phyloP scores from a whole-genome alignment of 345 rosid species.

The Murraya koenigii region DNA sequence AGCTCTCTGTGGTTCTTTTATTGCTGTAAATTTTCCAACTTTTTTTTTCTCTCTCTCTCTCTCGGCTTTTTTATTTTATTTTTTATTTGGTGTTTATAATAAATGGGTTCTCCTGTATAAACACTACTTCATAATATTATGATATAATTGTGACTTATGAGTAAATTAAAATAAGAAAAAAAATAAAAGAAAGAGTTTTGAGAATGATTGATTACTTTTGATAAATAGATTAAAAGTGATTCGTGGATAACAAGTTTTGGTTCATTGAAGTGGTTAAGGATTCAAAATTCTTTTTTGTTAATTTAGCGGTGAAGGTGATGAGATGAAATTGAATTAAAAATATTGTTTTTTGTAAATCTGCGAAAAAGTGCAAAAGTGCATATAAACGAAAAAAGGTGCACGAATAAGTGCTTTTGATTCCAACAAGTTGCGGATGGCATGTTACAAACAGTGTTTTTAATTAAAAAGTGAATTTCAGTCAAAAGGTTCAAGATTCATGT shows the following conservation, averaged over 20 bases:
- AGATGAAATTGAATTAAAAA: background rate
- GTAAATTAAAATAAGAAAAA: background rate
- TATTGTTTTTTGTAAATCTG: background rate
- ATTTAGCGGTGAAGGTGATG: background rate
- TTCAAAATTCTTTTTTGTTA: too few relatives aligned
- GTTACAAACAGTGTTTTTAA: background rate
- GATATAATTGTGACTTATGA: background rate
- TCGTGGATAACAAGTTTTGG: background rate
- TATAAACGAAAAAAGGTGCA: too few relatives aligned
- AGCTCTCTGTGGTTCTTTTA: background rate
- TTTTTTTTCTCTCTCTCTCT: background rate
- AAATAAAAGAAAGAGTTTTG: background rate
- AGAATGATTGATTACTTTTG: background rate
- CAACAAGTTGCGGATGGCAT: background rate
- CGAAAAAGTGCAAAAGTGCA: background rate
- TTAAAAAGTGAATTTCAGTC: background rate
- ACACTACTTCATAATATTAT: background rate
- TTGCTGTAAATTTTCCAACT: slow-evolving; percentile 7
- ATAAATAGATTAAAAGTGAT: background rate
- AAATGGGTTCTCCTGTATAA: slow-evolving; percentile 7
- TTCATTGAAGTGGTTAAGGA: background rate
- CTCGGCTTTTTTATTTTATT: background rate
- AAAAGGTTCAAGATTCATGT: background rate
- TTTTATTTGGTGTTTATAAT: background rate
- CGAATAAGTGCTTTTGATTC: background rate